Conservation (phyloP, 306 rosid genomes). For the Sicyos edulis region DNA sequence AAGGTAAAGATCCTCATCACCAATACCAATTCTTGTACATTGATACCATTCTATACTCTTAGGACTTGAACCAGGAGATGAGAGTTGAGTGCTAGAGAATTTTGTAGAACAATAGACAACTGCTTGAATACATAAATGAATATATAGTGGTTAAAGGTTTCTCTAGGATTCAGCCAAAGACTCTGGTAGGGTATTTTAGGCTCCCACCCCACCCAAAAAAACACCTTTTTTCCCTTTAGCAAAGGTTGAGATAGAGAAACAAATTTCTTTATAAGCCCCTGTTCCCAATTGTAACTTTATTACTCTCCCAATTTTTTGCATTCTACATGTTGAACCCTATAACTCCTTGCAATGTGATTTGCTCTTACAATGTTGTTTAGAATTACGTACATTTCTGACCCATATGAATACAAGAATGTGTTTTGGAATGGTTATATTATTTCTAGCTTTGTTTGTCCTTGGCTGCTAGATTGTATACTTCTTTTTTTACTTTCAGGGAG, state of each 20-base stretch:
- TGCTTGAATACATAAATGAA: slow-evolving; percentile 16
- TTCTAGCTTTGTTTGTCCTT: neutral
- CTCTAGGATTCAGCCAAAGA: neutral
- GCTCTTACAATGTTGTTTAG: neutral
- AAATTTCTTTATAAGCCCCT: neutral
- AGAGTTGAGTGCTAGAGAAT: neutral
- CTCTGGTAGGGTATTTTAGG: neutral
- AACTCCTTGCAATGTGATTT: neutral
- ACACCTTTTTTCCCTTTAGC: neutral
- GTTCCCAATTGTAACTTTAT: slow-evolving; percentile 4
- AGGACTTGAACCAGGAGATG: slow-evolving; percentile 6
- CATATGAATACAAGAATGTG: neutral
- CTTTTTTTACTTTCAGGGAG: neutral
- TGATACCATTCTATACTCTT: slow-evolving; percentile 24
- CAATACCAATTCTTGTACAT: slow-evolving; percentile 38
- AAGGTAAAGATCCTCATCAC: neutral
- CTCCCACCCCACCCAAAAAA: neutral
- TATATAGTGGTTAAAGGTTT: slow-evolving; percentile 8
- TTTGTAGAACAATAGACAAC: slow-evolving; percentile 14
- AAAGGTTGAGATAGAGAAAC: slow-evolving; percentile 7
- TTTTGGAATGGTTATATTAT: neutral
- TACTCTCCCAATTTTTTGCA: slow-evolving; percentile 3
- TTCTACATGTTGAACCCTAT: neutral
- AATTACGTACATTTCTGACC: neutral
- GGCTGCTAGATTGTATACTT: neutral